Evolutionary conservation across 2,329 filamentous ascomycete species (phyloP), one percentile per base, ranked within the genome.

Genomic region (Aspergillus pseudoglaucus): DNA sequence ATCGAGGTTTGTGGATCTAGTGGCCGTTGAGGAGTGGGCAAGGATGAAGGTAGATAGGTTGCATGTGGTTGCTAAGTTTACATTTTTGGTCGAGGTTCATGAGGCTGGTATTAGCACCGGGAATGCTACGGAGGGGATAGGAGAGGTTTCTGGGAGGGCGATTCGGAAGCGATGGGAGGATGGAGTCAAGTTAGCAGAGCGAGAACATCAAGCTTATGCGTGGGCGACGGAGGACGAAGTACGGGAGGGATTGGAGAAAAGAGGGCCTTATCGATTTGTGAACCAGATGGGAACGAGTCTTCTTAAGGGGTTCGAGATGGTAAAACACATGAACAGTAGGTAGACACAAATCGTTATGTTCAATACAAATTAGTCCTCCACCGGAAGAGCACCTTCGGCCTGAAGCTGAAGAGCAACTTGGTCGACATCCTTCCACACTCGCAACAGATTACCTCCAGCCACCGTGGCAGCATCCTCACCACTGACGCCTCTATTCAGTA

Each of bases 391-490:
- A 0, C 82, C 81, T 2, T 71, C 71, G 2, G 69, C 58, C 67
- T 88, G 84, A 71, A 95, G 63, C 63, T 78, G 71, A 39, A 72
- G 72, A 5, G 88, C 85, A 35, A 94, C 83, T 20, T 69, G 72
- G 54, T 96, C 90, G 1, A 85, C 88, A 23, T 86, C 84, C 47
- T 72, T 77, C 90, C 90, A 95, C 5, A 96, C 90, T 17, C 90
- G 81, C 48, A 96, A 67, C 2, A 95, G 54, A 64, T 96, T 96
- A 3, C 83, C 79, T 0, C 90, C 90, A 0, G 83, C 85, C 8
- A 96, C 73, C 67, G 89, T 90, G 15, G 74, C 79, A 1, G 80
- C 85, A 65, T 96, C 84, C 25, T 75, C 68, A 52, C 93, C 87
- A 37, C 81, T 86, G 4, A 95, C 78, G 0, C 88, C 89, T 37